These are phyloP conservation scores for Beta lomatogona DNA, from an alignment of 179 eudicot genomes.

Conservation along the genomic window DNA sequence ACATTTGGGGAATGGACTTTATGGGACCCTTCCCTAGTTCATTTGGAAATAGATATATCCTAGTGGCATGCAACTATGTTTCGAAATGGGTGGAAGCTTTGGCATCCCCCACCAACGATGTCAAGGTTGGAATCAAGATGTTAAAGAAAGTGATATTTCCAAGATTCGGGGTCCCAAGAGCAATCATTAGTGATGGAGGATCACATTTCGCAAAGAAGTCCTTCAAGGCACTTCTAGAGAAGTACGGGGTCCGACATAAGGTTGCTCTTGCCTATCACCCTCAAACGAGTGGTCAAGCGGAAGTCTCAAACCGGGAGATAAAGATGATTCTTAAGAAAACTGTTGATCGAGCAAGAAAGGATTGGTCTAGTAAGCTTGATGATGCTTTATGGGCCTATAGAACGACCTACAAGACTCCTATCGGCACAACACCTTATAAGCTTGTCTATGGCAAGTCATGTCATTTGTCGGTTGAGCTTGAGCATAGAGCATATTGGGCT, in stretches of 20 bases:
- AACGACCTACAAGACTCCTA: not conserved
- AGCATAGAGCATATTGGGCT: not conserved
- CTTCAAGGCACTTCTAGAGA: not conserved
- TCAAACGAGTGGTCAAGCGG: not conserved
- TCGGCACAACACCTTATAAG: not conserved
- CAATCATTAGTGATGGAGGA: constrained; percentile 10
- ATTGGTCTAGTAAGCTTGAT: not conserved
- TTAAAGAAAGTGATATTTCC: not conserved
- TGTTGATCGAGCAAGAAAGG: not conserved
- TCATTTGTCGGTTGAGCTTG: constrained; percentile 6
- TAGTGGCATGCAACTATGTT: too few species aligned
- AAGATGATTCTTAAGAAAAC: not conserved
- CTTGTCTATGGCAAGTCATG: not conserved
- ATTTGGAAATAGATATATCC: too few species aligned
- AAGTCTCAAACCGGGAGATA: constrained; percentile 8
- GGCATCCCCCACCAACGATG: not conserved
- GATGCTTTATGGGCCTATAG: not conserved
- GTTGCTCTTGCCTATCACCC: constrained; percentile 5
- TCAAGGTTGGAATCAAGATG: not conserved
- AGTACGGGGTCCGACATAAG: not conserved
- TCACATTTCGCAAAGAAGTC: constrained; percentile 5
- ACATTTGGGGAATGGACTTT: too few species aligned
- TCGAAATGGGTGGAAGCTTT: not conserved
- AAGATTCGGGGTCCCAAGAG: not conserved
- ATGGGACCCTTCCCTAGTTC: too few species aligned